A percentile compares a stretch with the other conserved stretches of the same genome.
These are phyloP conservation scores for Phytopythium kandeliae DNA, from an alignment of 352 stramenopile genomes.

Conservation along the genomic window DNA sequence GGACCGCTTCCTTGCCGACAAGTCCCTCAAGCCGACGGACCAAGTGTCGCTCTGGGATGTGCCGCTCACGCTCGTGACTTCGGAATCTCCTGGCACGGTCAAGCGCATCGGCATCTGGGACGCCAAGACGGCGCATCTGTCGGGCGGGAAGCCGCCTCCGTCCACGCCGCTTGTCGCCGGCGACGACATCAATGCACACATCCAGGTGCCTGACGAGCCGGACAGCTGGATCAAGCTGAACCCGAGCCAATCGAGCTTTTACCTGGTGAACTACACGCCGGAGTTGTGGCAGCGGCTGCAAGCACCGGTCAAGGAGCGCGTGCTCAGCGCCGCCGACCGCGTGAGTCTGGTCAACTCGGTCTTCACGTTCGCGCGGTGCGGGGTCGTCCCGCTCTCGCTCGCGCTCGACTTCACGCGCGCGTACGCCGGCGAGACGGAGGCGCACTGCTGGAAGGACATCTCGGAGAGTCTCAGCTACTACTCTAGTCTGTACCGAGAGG, in stretches of 20 bases:
- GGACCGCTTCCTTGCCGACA: constrained; percentile 92
- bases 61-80: constrained; percentile 69
- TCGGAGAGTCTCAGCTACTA: constrained; percentile 47
- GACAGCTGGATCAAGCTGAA: constrained; percentile 95
- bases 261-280: constrained; percentile 91
- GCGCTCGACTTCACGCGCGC: constrained; percentile 58
- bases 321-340: constrained; percentile 81
- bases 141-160: constrained; percentile 10
- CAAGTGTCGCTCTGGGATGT: constrained; percentile 80
- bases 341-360: constrained; percentile 90
- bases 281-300: constrained; percentile 84
- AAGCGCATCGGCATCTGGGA: constrained; percentile 68
- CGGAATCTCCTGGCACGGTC: constrained; percentile 29
- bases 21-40: constrained; percentile 53
- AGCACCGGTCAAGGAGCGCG: constrained; percentile 35
- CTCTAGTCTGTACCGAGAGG: constrained; percentile 41
- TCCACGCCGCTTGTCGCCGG: constrained; percentile 46
- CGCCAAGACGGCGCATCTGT: constrained; percentile 27
- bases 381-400: constrained; percentile 34
- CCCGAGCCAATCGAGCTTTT: constrained; percentile 91
- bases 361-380: constrained; percentile 86
- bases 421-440: constrained; percentile 52
- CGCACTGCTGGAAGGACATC: constrained; percentile 67
- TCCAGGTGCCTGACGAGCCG: constrained; percentile 34
- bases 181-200: constrained; percentile 81